phyloP scores from a whole-genome alignment of 257 asterid genomes.

The Primulina tabacum region DNA sequence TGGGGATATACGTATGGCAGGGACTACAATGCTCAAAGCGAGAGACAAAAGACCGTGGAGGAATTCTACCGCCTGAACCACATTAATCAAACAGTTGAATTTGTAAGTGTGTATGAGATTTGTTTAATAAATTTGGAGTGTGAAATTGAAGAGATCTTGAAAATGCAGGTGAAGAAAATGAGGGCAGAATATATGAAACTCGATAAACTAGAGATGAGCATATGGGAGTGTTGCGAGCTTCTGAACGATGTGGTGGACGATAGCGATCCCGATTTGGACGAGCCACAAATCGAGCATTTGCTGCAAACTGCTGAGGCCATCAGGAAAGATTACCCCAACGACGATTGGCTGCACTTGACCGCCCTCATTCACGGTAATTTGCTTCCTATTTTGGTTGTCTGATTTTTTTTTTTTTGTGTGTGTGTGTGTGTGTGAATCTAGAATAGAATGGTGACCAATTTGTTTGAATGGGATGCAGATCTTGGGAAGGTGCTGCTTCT shows the following conservation, averaged over 20 bases:
- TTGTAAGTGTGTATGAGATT: constrained; percentile 33
- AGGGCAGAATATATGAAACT: constrained; percentile 35
- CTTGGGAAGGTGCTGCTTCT: constrained; percentile 58
- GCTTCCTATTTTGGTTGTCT: too few species aligned
- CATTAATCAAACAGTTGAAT: constrained; percentile 60
- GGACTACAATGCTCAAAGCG: constrained; percentile 57
- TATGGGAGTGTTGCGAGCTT: constrained; percentile 56
- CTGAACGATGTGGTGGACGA: constrained; percentile 45
- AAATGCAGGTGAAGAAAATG: constrained; percentile 40
- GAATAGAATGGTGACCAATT: background rate
- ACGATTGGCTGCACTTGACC: constrained; percentile 55
- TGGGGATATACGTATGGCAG: constrained; percentile 23
- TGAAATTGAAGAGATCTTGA: background rate
- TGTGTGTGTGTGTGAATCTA: background rate
- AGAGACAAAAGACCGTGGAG: constrained; percentile 65
- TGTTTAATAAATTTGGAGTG: too few species aligned
- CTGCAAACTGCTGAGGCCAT: constrained; percentile 56
- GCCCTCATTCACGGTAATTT: constrained; percentile 48
- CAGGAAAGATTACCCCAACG: constrained; percentile 44
- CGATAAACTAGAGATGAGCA: constrained; percentile 41
- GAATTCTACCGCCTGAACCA: constrained; percentile 67
- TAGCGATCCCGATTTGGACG: constrained; percentile 56
- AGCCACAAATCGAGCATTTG: constrained; percentile 49
- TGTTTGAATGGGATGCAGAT: constrained; percentile 29
- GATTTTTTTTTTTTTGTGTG: too few species aligned